Evolutionary conservation across 257 asterid species (phyloP).

Genomic region (Euphrasia confusa): DNA sequence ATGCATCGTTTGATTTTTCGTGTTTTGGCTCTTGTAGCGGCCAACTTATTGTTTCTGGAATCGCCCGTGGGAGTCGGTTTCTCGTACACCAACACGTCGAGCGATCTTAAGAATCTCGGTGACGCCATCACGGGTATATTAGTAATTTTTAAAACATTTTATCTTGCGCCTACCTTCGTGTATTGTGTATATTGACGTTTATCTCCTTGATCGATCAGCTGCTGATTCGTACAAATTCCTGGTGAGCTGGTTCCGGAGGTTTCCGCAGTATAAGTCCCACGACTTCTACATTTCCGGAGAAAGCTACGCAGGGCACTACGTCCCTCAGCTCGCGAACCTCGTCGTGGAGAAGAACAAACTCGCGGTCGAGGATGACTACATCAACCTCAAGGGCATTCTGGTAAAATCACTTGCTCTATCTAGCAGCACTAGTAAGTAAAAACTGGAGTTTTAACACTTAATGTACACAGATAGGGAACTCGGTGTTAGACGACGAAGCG

Average conservation of each 20-base stretch:
- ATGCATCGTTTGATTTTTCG: no score
- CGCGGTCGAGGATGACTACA: slow-evolving; percentile 22
- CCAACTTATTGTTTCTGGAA: slow-evolving; percentile 74
- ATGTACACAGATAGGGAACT: slow-evolving; percentile 68
- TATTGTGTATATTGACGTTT: background rate
- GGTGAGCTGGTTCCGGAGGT: slow-evolving; percentile 72
- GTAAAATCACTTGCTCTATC: slow-evolving; percentile 22
- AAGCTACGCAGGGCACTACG: slow-evolving; percentile 92
- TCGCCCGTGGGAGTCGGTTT: slow-evolving; percentile 93
- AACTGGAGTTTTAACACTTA: no score
- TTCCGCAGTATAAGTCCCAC: slow-evolving; percentile 74
- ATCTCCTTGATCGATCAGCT: slow-evolving; percentile 37
- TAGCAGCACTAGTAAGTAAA: no score
- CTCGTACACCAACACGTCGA: slow-evolving; percentile 75
- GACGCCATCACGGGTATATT: slow-evolving; percentile 69
- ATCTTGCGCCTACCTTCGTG: background rate
- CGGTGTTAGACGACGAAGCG: slow-evolving; percentile 67
- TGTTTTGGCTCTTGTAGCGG: slow-evolving; percentile 33
- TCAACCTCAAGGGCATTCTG: slow-evolving; percentile 73
- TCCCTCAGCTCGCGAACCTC: slow-evolving; percentile 70
- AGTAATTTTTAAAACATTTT: background rate
- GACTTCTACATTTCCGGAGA: slow-evolving; percentile 85
- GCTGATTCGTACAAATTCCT: slow-evolving; percentile 64
- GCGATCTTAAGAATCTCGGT: slow-evolving; percentile 57
- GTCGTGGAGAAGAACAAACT: slow-evolving; percentile 48